Evolutionary conservation across 345 rosid genomes (phyloP), one percentile per base, ranked within the genome.

Genomic region (Xanthoceras sorbifolium): DNA sequence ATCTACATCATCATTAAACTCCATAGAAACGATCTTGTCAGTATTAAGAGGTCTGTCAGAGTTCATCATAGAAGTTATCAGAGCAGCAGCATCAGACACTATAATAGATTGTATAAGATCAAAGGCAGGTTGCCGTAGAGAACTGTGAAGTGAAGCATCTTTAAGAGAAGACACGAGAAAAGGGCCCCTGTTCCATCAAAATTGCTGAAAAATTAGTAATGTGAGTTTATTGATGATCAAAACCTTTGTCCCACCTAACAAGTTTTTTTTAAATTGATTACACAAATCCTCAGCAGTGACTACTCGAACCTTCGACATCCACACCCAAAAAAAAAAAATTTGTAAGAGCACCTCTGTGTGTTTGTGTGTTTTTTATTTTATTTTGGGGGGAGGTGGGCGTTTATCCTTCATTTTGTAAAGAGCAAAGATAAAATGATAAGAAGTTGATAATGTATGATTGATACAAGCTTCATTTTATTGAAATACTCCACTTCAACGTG

Each of bases 81-180:
- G 75, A 69, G 94, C 92, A 55, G 97, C 85, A 75, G 97, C 91
- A 90, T 96, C 99, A 84, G 98, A 92, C 67, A 92, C 98, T 62
- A 96, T 23, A 76, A 93, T 87, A 59, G 89, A 82, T 85, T 91
- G 92, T 44, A 96, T 79, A 57, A 93, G 98, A 87, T 93, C 97
- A 85, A 93, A 81, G 44, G 99, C 99, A 85, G 99, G 98, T 78
- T 91, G 97, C 72, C 93, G 88, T 74, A 96, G 85, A 60, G 99
- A 91, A 80, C 82, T 85, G 82, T 96, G 94, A 79, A 96, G 97
- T 22, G 97, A 89, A 80, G 91, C 82, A 90, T 96, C 99, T 85
- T 86, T 93, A 82, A 89, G 80, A 71, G 89, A 91, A 67, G 97
- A 87, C 82, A 93, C 89, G 73, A 96, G 97, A 73, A 93, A 87